Evolutionary conservation across 495 filamentous ascomycete species (phyloP).

Genomic region (Trichocladium uniseriatum): DNA sequence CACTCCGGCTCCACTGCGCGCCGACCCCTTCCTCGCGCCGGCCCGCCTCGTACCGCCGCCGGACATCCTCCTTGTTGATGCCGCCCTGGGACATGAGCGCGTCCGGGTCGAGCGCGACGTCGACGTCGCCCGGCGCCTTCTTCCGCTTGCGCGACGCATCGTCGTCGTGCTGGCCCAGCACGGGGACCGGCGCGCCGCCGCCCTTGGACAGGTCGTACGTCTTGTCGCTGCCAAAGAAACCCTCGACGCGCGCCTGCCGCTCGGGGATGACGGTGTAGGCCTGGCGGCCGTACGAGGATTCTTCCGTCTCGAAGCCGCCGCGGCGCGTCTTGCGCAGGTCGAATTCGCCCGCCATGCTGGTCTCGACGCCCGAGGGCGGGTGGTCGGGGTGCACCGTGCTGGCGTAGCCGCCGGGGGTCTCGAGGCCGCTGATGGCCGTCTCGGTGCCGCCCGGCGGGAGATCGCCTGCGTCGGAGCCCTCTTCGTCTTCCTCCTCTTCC

Average conservation of each 20-base stretch:
- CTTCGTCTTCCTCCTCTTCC: conserved; percentile 63
- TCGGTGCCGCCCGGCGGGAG: conserved; percentile 51
- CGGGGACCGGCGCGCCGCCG: conserved; percentile 26
- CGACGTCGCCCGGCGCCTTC: conserved; percentile 81
- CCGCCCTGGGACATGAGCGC: conserved; percentile 60
- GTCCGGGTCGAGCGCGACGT: conserved; percentile 82
- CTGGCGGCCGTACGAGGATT: conserved; percentile 52
- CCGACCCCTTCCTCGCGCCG: conserved; percentile 57
- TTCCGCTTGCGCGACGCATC: conserved; percentile 65
- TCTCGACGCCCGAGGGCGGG: conserved; percentile 43
- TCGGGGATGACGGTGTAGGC: conserved; percentile 90
- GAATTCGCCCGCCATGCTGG: conserved; percentile 75
- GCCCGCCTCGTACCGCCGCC: conserved; percentile 61
- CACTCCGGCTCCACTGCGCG: conserved; percentile 47
- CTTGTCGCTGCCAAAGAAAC: conserved; percentile 92
- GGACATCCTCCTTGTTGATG: conserved; percentile 52
- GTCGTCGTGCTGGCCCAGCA: conserved; percentile 75
- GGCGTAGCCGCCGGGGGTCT: conserved; percentile 72
- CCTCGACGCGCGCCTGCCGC: conserved; percentile 68
- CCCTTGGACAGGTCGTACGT: conserved; percentile 67
- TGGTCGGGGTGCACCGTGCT: conserved; percentile 58
- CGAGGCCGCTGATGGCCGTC: conserved; percentile 59
- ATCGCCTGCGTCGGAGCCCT: conserved; percentile 51
- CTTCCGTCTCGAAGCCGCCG: conserved; percentile 84
- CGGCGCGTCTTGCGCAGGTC: conserved; percentile 80